Base-by-base conservation (phyloP, 116 monocot species). In the Dioscorea cayenensis region DNA sequence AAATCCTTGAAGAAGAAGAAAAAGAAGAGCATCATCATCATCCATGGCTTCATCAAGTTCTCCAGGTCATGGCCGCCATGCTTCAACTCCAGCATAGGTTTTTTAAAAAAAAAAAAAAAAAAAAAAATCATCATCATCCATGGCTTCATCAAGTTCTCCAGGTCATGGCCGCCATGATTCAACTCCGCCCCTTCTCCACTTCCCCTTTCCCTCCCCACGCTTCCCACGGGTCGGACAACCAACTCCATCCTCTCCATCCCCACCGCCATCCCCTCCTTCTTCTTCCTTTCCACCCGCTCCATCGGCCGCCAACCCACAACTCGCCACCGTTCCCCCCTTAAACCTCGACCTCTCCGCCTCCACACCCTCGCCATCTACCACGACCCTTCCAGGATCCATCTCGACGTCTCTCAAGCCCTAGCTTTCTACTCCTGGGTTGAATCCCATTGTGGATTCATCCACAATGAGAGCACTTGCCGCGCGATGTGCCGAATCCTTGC, bases 391-490 rank as follows among this genome's bases (percentile, higher is more conserved):
- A 9, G 5, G 6, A 58, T 79, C n/a, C 49, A 13, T n/a, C 77
- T 78, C 50, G 82, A 74, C 27, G 77, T 85, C 36, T 13, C 66
- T 71, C 72, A 72, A 14, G 74, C 88, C 27, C 35, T 92, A 14
- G 67, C 78, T 16, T 88, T 92, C 75, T 88, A 84, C 68, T 81
- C 68, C 64, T 92, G 92, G 92, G 66, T 76, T 23, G 66, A 81
- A 49, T 25, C 61, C 66, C 65, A 49, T 17, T 80, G 77, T 67
- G 76, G 73, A 12, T 83, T 87, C 75, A 20, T 13, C 68, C 88
- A 83, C 76, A 48, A 73, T 73, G 83, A 85, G 65, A 63, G 69
- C 36, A 81, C 92, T 36, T 85, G 84, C 81, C 77, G 79, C 19
- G 85, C 75, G 20, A 85, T 91, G 87, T 74, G 81, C 36, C 77